Base-by-base conservation (phyloP, 371 early-diverging fungal genomes). In the Mucor mucedo region DNA sequence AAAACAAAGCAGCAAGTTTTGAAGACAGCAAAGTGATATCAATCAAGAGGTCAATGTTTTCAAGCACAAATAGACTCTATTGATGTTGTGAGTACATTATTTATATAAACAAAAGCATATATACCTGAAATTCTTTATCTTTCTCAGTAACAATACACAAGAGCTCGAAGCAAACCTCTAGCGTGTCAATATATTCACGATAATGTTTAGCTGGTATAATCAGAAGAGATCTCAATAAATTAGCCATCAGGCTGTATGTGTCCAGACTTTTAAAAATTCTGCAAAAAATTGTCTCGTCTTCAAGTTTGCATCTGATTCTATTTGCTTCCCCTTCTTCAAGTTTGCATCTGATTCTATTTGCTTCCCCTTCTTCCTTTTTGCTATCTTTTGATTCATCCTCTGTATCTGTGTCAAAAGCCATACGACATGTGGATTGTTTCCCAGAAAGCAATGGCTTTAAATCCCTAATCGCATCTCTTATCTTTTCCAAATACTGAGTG, bases 31-130 rank as follows among this genome's bases (percentile, higher is more conserved):
- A 63, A 21, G 63, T 68, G 42, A 63, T 39, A 48, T 82, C 78
- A 41, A 85, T 73, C 4, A 85, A 60, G 14, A 82, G 35, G 49
- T 85, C 84, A 7, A 85, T 66, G 30, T 85, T 65, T n/a, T 56
- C 16, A 9, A 79, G 47, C 6, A 79, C 69, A 52, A 79, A 66
- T 29, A 58, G 54, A 28, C 69, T 47, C 48, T 47, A 47, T 9
- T 21, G 13, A 5, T 42, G 10, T 13, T 14, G n/a, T 42, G 11
- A 42, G 44, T 42, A n/a, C 10, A n/a, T 10, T 4, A 42, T 42
- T 14, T n/a, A 9, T n/a, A 42, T 42, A 42, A 13, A 3, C 44
- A 4, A 42, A 0, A 42, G 10, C 4, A n/a, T 5, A 2, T 2
- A 4, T 47, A 47, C 64, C 68, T 79, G 62, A 5, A 48, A 47